Evolutionary conservation across 371 early-diverging fungal genomes (phyloP).

Genomic region (Basidiobolus meristosporus): DNA sequence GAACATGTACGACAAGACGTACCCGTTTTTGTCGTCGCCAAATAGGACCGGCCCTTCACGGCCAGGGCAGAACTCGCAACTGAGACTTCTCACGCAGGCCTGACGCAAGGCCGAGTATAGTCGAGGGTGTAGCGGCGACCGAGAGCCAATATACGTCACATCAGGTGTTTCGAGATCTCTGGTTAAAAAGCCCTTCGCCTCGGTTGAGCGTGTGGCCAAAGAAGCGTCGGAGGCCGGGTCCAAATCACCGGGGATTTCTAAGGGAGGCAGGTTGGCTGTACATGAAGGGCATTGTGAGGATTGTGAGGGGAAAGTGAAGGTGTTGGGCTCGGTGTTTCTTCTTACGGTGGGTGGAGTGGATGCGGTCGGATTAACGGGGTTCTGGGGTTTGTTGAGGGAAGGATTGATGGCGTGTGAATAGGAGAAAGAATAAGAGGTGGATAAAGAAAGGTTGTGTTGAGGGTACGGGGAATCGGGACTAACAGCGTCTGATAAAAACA

Average conservation of each 20-base stretch:
- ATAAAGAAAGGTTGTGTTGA: neutral
- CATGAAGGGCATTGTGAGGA: conserved; percentile 18
- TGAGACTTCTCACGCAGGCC: conserved; percentile 42
- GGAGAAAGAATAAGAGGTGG: neutral
- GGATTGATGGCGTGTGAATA: neutral
- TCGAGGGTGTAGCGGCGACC: conserved; percentile 22
- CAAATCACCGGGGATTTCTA: too few species aligned
- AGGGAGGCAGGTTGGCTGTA: conserved; percentile 19
- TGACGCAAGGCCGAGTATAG: conserved; percentile 26
- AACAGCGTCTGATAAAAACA: neutral
- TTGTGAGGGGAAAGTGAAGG: too few species aligned
- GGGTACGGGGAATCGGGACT: neutral
- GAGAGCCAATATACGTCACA: conserved; percentile 20
- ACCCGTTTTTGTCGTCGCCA: conserved; percentile 52
- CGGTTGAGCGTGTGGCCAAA: too few species aligned
- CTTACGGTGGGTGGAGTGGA: neutral
- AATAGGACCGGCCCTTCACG: conserved; percentile 50
- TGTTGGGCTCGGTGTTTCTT: neutral
- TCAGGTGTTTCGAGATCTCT: conserved; percentile 19
- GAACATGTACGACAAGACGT: conserved; percentile 53
- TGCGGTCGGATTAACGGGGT: neutral
- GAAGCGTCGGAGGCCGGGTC: too few species aligned
- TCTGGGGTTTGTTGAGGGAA: neutral
- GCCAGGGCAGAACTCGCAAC: conserved; percentile 45
- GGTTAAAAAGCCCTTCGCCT: conserved; percentile 18